Percentiles rank a stretch among this genome's conserved stretches.
These are phyloP conservation scores for Echinosophora koreensis DNA, from an alignment of 306 rosid genomes.

Conservation along the genomic window DNA sequence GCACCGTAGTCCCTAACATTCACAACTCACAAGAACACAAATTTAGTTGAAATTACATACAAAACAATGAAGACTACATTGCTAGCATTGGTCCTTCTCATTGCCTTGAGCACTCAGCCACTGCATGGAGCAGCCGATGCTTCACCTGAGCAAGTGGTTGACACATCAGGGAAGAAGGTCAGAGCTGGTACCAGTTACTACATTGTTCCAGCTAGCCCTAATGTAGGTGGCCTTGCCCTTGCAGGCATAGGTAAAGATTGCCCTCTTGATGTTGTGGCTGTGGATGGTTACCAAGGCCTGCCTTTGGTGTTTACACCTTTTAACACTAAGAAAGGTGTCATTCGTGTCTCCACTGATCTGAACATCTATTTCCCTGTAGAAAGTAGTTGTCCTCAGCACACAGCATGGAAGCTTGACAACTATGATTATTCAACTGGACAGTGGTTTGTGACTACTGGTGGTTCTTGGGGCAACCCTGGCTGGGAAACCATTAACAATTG, in stretches of 20 bases:
- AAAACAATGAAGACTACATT: conserved; percentile 17
- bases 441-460: no score
- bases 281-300: neutral
- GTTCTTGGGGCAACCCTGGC: no score
- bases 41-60: neutral
- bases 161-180: conserved; percentile 35
- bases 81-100: neutral
- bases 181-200: conserved; percentile 6
- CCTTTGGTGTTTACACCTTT: neutral
- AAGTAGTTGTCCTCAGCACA: conserved; percentile 20
- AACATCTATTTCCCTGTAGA: conserved; percentile 41
- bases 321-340: conserved; percentile 8
- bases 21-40: neutral
- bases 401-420: conserved; percentile 51
- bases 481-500: no score
- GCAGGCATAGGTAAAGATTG: neutral
- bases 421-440: conserved; percentile 16
- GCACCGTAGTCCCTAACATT: no score
- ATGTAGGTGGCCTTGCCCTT: neutral
- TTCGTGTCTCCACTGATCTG: conserved; percentile 13
- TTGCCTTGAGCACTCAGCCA: conserved; percentile 21
- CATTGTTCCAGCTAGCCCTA: no score
- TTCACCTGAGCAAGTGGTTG: conserved; percentile 44
- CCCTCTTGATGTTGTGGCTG: conserved; percentile 25
- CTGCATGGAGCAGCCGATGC: no score